Conservation (phyloP, 2,329 filamentous ascomycete genomes). For the Mycocentrospora acerina region DNA sequence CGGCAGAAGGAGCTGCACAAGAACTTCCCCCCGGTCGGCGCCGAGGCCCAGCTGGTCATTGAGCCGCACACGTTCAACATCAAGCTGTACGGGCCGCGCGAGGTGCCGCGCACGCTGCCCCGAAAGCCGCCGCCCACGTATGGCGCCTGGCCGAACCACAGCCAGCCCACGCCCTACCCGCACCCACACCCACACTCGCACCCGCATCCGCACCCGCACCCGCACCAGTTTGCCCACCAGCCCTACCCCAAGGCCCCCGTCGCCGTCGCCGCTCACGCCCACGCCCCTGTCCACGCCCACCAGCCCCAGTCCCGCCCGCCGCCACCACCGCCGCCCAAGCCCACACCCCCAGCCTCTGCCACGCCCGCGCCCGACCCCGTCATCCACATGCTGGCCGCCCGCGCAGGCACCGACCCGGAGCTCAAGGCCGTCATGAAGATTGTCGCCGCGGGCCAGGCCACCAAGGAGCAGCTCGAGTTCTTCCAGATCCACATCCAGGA, state of each 20-base stretch:
- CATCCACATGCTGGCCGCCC: conserved; percentile 75
- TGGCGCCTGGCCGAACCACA: conserved; percentile 39
- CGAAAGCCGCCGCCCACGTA: conserved; percentile 35
- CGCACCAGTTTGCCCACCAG: conserved; percentile 17
- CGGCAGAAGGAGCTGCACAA: conserved; percentile 58
- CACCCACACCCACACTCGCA: conserved; percentile 19
- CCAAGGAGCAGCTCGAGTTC: conserved; percentile 67
- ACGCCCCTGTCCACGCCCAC: not conserved
- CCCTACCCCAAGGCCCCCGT: conserved; percentile 22
- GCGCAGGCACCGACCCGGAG: conserved; percentile 70
- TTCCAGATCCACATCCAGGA: conserved; percentile 83
- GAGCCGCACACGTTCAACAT: conserved; percentile 81
- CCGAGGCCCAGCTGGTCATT: conserved; percentile 66
- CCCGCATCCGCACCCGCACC: conserved; percentile 19
- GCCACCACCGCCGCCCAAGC: conserved; percentile 31
- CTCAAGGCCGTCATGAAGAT: conserved; percentile 80
- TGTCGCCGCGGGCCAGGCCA: conserved; percentile 74
- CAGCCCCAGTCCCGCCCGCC: conserved; percentile 33
- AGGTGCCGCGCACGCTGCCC: conserved; percentile 23
- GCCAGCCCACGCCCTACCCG: conserved; percentile 25
- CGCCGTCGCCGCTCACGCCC: conserved; percentile 4
- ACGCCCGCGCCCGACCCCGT: conserved; percentile 67
- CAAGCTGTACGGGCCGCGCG: conserved; percentile 35
- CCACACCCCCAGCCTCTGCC: conserved; percentile 22
- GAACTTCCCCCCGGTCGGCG: conserved; percentile 41